phyloP scores from a whole-genome alignment of 805 yeast genomes.

The Lachancea fermentati region DNA sequence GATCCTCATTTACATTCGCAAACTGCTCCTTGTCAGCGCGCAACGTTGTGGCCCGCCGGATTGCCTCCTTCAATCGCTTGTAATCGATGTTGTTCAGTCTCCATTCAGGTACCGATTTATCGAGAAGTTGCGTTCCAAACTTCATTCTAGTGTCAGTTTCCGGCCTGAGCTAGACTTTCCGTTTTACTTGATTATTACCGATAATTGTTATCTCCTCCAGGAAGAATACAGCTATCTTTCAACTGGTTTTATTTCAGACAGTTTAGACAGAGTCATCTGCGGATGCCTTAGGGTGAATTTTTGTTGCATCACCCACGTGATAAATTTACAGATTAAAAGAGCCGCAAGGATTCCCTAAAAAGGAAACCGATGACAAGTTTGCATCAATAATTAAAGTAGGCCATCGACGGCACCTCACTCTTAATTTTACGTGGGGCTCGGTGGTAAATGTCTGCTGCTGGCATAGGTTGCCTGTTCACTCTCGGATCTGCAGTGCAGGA shows the following conservation, averaged over 20 bases:
- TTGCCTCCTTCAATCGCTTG: conserved; percentile 63
- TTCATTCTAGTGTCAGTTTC: conserved; percentile 49
- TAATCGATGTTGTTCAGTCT: conserved; percentile 76
- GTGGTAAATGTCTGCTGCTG: no score
- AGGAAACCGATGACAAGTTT: neutral
- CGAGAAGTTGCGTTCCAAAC: conserved; percentile 72
- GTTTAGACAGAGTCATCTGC: neutral
- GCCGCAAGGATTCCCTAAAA: neutral
- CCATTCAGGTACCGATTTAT: conserved; percentile 86
- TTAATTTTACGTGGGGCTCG: no score
- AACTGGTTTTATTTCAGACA: neutral
- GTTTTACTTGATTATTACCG: no score
- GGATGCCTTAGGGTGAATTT: neutral
- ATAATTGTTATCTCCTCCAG: neutral
- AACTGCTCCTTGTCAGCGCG: conserved; percentile 4
- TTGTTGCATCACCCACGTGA: neutral
- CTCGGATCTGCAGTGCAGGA: no score
- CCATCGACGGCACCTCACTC: no score
- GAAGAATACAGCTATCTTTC: neutral
- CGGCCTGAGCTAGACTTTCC: no score
- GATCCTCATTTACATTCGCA: conserved; percentile 4
- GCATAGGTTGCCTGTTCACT: no score
- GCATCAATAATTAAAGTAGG: no score
- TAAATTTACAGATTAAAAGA: neutral
- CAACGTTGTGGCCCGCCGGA: conserved; percentile 48